Conservation (phyloP, 73 alveolate species). For the Paramecium pentaurelia region DNA sequence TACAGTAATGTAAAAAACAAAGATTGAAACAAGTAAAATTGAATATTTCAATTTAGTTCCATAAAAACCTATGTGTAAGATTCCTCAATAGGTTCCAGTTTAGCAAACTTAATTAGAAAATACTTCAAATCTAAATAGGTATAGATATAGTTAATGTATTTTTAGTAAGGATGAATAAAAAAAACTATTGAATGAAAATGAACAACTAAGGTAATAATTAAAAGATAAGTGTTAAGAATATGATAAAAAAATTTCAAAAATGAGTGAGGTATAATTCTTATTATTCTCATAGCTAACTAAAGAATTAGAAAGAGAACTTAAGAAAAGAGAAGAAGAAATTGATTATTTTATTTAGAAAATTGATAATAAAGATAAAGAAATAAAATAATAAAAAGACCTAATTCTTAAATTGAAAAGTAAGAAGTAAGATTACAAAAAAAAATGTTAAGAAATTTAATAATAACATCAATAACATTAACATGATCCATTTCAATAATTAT, state of each 20-base stretch:
- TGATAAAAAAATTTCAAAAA: background rate
- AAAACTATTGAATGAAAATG: background rate
- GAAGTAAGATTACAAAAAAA: background rate
- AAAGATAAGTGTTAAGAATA: background rate
- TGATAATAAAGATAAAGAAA: background rate
- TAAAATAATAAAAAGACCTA: background rate
- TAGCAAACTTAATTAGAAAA: background rate
- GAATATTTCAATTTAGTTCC: background rate
- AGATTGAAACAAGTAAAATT: background rate
- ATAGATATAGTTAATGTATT: background rate
- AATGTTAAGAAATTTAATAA: background rate
- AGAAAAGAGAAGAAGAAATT: background rate
- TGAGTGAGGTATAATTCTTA: background rate
- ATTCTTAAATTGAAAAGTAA: background rate
- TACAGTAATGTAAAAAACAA: background rate
- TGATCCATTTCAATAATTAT: slow-evolving; percentile 13
- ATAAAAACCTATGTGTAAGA: background rate
- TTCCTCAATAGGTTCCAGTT: background rate
- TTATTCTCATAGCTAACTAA: background rate
- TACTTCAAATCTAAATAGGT: background rate
- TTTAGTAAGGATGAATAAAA: background rate
- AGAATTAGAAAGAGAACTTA: background rate
- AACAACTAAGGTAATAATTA: background rate
- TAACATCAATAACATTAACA: background rate
- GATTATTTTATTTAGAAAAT: background rate